phyloP scores from a whole-genome alignment of 768 basidiomycete species.

The Amanita brunnescens region DNA sequence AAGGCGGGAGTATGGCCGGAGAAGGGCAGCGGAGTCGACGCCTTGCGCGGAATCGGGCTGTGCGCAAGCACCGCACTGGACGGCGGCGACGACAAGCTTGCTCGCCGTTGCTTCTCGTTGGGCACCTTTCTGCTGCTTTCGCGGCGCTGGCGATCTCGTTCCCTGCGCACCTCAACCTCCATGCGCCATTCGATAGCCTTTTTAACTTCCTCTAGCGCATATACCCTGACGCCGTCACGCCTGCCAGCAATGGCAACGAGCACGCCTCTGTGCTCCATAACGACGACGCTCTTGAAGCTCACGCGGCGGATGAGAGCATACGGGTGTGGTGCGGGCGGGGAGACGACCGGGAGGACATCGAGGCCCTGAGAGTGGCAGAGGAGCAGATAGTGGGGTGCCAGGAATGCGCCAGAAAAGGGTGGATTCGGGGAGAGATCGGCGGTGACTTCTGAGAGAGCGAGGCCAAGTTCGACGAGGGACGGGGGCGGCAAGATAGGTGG shows the following conservation, averaged over 20 bases:
- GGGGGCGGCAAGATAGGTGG: conserved; percentile 69
- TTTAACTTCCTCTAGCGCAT: conserved; percentile 80
- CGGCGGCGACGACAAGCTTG: conserved; percentile 38
- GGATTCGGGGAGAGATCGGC: conserved; percentile 66
- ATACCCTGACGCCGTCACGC: conserved; percentile 80
- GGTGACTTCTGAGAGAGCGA: conserved; percentile 61
- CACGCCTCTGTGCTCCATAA: conserved; percentile 88
- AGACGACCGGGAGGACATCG: conserved; percentile 72
- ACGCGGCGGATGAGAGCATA: conserved; percentile 79
- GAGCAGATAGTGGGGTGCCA: conserved; percentile 73
- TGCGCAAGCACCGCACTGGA: conserved; percentile 21
- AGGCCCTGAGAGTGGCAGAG: conserved; percentile 82
- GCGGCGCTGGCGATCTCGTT: conserved; percentile 61
- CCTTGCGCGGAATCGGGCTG: conserved; percentile 29
- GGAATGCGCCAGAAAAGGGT: conserved; percentile 70
- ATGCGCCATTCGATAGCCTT: conserved; percentile 85
- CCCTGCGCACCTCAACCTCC: conserved; percentile 68
- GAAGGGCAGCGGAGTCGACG: conserved; percentile 23
- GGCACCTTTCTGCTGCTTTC: conserved; percentile 53
- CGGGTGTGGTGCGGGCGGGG: conserved; percentile 67
- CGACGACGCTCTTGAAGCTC: conserved; percentile 78
- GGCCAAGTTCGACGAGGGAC: conserved; percentile 65
- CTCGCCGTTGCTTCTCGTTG: conserved; percentile 39
- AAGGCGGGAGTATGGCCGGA: conserved; percentile 18
- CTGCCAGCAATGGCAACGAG: conserved; percentile 86